Conservation (phyloP, 148 eudicot genomes). For the Chenopodium formosanum region DNA sequence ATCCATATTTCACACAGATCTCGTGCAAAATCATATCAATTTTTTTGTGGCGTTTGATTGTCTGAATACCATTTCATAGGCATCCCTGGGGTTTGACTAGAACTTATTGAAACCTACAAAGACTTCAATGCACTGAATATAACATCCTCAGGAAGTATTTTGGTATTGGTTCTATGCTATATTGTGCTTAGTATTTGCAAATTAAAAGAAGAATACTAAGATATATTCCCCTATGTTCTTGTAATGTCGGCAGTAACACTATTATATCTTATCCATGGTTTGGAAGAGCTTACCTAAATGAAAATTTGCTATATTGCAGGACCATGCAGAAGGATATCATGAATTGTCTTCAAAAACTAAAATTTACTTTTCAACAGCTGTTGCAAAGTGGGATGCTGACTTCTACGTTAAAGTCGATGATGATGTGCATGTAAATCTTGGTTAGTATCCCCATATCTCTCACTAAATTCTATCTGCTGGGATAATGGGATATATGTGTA, state of each 20-base stretch:
- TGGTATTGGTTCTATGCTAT: neutral
- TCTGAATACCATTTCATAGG: neutral
- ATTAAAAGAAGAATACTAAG: neutral
- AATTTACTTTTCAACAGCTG: conserved; percentile 64
- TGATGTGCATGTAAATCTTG: conserved; percentile 80
- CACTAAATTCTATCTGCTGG: neutral
- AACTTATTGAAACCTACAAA: no score
- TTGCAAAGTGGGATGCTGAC: conserved; percentile 77
- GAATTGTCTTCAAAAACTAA: conserved; percentile 71
- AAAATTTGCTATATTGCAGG: conserved; percentile 36
- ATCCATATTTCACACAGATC: no score
- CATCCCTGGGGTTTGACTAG: neutral
- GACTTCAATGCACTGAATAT: no score
- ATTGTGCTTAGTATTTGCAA: neutral
- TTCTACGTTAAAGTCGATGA: conserved; percentile 80
- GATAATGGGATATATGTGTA: neutral
- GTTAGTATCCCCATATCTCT: conserved; percentile 22
- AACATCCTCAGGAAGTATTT: neutral
- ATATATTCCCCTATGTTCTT: neutral
- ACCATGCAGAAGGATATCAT: conserved; percentile 81
- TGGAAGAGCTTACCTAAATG: neutral
- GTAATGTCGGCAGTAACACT: neutral
- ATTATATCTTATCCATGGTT: neutral
- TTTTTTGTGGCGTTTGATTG: no score
- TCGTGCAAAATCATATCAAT: no score